These are phyloP conservation scores for Scheffersomyces stipitis DNA, from an alignment of 805 yeast genomes.

Conservation along the genomic window DNA sequence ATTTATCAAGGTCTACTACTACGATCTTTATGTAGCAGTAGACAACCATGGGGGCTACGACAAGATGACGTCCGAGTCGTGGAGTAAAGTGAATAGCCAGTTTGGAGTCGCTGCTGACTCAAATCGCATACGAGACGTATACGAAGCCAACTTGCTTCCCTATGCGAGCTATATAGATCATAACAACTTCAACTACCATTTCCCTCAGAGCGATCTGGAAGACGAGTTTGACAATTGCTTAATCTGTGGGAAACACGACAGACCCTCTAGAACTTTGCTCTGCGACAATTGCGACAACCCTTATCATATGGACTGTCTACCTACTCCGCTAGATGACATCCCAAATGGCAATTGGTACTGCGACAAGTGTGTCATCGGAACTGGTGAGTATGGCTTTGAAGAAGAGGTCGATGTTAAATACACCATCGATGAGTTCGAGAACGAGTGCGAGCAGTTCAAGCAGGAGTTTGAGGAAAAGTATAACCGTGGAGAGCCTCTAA, in stretches of 20 bases:
- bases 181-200: slow-evolving; percentile 23
- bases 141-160: slow-evolving; percentile 21
- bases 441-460: slow-evolving; percentile 51
- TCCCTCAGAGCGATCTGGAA: slow-evolving; percentile 28
- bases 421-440: slow-evolving; percentile 59
- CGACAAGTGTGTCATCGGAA: slow-evolving; percentile 78
- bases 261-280: slow-evolving; percentile 48
- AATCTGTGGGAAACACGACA: slow-evolving; percentile 47
- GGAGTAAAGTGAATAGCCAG: slow-evolving; percentile 22
- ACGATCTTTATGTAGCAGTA: slow-evolving; percentile 39
- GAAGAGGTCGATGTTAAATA: slow-evolving; percentile 55
- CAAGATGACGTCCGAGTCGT: slow-evolving; percentile 15
- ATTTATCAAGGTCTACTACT: slow-evolving; percentile 26
- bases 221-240: slow-evolving; percentile 39
- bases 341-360: slow-evolving; percentile 78
- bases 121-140: slow-evolving; percentile 21
- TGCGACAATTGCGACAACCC: slow-evolving; percentile 77
- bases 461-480: slow-evolving; percentile 38
- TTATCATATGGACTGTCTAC: slow-evolving; percentile 69
- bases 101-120: slow-evolving; percentile 21
- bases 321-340: slow-evolving; percentile 49
- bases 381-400: slow-evolving; percentile 86
- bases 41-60: slow-evolving; percentile 22
- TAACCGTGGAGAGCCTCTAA: slow-evolving; percentile 30
- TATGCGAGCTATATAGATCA: slow-evolving; percentile 34